Evolutionary conservation across 495 filamentous ascomycete species (phyloP).

Genomic region (Tuber microsphaerosporum): DNA sequence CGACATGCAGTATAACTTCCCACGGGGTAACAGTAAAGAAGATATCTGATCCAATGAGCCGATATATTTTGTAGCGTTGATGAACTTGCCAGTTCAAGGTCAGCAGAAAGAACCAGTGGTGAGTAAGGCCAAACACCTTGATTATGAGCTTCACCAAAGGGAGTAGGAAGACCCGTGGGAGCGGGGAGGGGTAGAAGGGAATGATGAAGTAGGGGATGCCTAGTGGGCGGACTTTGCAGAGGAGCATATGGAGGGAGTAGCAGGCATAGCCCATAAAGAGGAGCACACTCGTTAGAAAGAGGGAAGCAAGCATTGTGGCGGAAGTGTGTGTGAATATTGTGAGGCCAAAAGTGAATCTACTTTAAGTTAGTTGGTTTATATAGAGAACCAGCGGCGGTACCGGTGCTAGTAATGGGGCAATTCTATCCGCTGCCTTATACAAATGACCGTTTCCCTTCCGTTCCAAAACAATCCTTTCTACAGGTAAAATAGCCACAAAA

Average conservation of each 20-base stretch:
- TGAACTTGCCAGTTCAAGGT: neutral
- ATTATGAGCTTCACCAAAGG: neutral
- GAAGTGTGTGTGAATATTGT: neutral
- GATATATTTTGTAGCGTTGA: neutral
- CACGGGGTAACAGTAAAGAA: neutral
- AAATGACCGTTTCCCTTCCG: no score
- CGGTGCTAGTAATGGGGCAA: no score
- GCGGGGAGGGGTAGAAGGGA: neutral
- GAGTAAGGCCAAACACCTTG: neutral
- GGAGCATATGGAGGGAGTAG: neutral
- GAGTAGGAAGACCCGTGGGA: neutral
- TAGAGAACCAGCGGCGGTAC: neutral
- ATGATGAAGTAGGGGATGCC: neutral
- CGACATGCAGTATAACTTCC: neutral
- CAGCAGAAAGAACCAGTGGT: neutral
- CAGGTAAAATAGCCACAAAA: no score
- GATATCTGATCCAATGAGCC: neutral
- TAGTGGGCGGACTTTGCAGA: neutral
- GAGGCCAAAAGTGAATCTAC: neutral
- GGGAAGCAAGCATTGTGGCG: neutral
- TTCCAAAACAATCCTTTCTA: no score
- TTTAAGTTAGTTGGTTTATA: neutral
- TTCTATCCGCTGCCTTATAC: no score
- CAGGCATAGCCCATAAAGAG: neutral
- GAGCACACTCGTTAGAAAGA: neutral